Percentiles rank a stretch among this genome's conserved stretches.
Conservation (phyloP, 2,329 filamentous ascomycete genomes). For the Penicillium capsulatum region DNA sequence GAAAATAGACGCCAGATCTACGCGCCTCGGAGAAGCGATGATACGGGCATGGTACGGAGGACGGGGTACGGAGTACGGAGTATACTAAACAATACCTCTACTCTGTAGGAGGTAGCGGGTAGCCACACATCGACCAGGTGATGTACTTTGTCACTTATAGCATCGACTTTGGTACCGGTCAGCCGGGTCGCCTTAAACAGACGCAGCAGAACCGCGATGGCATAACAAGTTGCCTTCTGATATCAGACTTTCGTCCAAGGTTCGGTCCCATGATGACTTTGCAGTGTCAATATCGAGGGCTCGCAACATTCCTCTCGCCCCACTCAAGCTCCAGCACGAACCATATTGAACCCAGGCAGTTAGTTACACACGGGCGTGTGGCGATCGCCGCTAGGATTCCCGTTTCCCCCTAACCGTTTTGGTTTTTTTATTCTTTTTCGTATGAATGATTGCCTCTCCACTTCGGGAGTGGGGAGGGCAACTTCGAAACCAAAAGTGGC, state of each 20-base stretch:
- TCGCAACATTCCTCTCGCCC: slow-evolving; percentile 5
- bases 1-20: slow-evolving; percentile 11
- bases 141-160: not conserved
- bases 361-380: slow-evolving; percentile 10
- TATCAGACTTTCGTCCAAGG: slow-evolving; percentile 2
- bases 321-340: slow-evolving; percentile 23
- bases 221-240: slow-evolving; percentile 5
- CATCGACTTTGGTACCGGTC: slow-evolving; percentile 9
- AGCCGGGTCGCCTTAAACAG: slow-evolving; percentile 12
- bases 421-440: not conserved
- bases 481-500: not conserved
- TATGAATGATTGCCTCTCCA: not conserved
- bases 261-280: too few species aligned
- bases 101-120: too few species aligned
- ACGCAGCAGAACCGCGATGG: not conserved
- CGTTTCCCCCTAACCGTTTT: slow-evolving; percentile 5
- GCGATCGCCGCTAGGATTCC: slow-evolving; percentile 34
- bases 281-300: too few species aligned
- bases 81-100: too few species aligned
- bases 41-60: too few species aligned
- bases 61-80: too few species aligned
- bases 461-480: too few species aligned
- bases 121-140: too few species aligned
- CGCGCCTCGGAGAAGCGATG: too few species aligned
- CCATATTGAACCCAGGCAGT: slow-evolving; percentile 5